phyloP scores from a whole-genome alignment of 2,329 filamentous ascomycete genomes.

The Fusarium sp. region DNA sequence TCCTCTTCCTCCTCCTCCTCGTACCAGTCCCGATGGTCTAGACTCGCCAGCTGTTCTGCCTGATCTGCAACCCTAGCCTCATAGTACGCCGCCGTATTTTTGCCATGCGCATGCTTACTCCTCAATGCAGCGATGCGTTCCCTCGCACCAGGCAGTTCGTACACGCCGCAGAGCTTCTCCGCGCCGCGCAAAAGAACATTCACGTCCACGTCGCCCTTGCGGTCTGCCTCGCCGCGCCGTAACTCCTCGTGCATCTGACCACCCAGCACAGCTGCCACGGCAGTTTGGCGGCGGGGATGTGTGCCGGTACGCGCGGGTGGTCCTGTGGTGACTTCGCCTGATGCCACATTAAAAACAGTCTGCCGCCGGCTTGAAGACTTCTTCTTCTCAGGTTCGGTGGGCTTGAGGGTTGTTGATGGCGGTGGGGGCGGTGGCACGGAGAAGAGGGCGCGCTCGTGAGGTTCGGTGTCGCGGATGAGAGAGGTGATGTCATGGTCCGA shows the following conservation, averaged over 20 bases:
- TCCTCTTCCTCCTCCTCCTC: constrained; percentile 63
- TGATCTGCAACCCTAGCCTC: constrained; percentile 83
- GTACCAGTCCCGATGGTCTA: constrained; percentile 70
- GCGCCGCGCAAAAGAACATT: constrained; percentile 85
- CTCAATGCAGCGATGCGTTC: constrained; percentile 80
- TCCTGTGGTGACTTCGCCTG: constrained; percentile 68
- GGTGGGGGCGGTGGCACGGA: constrained; percentile 81
- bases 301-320: constrained; percentile 57
- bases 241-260: constrained; percentile 87
- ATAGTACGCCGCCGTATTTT: constrained; percentile 79
- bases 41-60: constrained; percentile 73
- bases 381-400: constrained; percentile 52
- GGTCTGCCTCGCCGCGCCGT: constrained; percentile 60
- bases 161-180: constrained; percentile 89
- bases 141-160: constrained; percentile 79
- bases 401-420: constrained; percentile 47
- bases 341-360: constrained; percentile 72
- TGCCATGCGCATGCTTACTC: constrained; percentile 74
- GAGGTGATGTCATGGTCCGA: constrained; percentile 91
- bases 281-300: constrained; percentile 75
- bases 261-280: constrained; percentile 88
- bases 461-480: constrained; percentile 92
- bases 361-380: constrained; percentile 60
- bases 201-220: constrained; percentile 79
- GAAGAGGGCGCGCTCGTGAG: constrained; percentile 94